phyloP scores from a whole-genome alignment of 148 eudicot genomes.

The Oxyria digyna region DNA sequence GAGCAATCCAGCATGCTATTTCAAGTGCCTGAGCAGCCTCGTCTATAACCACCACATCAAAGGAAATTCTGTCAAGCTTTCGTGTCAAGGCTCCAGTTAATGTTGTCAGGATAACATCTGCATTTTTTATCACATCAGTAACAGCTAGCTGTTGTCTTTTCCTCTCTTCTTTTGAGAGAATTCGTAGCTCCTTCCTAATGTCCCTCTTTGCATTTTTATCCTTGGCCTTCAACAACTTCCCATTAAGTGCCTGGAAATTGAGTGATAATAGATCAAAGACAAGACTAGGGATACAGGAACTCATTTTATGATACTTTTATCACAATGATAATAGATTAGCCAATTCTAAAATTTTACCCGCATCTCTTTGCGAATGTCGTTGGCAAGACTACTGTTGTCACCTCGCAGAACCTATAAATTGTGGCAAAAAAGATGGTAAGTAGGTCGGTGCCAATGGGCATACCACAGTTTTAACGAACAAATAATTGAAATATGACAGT shows the following conservation, averaged over 20 bases:
- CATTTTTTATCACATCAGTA: slow-evolving; percentile 75
- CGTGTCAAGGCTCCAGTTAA: slow-evolving; percentile 75
- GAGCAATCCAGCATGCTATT: slow-evolving; percentile 96
- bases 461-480: neutral
- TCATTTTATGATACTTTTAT: neutral
- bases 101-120: slow-evolving; percentile 83
- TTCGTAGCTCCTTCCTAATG: slow-evolving; percentile 74
- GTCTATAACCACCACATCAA: slow-evolving; percentile 86
- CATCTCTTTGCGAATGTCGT: slow-evolving; percentile 89
- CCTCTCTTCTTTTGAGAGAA: slow-evolving; percentile 85
- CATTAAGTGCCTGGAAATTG: slow-evolving; percentile 61
- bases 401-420: slow-evolving; percentile 70
- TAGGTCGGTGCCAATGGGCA: neutral
- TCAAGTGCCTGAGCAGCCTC: slow-evolving; percentile 99
- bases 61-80: slow-evolving; percentile 57
- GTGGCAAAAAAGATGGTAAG: slow-evolving; percentile 3
- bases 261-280: slow-evolving; percentile 2
- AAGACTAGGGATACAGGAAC: neutral
- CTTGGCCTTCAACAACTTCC: slow-evolving; percentile 81
- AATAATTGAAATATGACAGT: neutral
- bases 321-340: neutral
- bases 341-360: slow-evolving; percentile 32
- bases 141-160: slow-evolving; percentile 97
- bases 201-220: slow-evolving; percentile 78
- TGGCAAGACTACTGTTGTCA: slow-evolving; percentile 86